Evolutionary conservation across 78 protist species (phyloP).

Genomic region (Guillardia theta): DNA sequence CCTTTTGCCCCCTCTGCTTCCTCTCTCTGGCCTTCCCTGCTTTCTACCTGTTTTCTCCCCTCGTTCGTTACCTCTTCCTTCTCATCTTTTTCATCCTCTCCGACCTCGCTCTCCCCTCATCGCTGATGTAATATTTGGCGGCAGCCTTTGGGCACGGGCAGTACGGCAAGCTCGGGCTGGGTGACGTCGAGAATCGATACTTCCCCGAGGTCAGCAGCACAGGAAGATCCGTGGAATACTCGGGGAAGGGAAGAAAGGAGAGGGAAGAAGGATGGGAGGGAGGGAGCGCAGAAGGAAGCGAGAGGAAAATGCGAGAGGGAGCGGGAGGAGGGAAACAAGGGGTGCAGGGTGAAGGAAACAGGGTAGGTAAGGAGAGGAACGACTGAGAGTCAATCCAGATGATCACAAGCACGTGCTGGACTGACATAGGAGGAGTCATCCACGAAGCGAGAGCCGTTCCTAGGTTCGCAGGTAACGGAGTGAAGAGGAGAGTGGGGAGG

Average conservation of each 20-base stretch:
- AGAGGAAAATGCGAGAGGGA: too few species aligned
- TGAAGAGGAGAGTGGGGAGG: not conserved
- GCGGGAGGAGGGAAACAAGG: too few species aligned
- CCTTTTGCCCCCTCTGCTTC: too few species aligned
- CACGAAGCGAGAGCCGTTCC: slow-evolving; percentile 20
- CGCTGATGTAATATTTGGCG: too few species aligned
- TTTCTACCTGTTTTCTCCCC: too few species aligned
- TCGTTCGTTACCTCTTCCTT: too few species aligned
- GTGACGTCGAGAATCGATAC: not conserved
- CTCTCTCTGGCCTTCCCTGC: too few species aligned
- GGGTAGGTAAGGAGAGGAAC: not conserved
- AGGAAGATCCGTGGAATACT: not conserved
- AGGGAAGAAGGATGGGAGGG: not conserved
- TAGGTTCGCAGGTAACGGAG: not conserved
- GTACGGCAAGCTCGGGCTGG: not conserved
- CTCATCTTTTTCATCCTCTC: too few species aligned
- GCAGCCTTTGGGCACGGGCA: not conserved
- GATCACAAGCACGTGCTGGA: not conserved
- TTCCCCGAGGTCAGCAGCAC: not conserved
- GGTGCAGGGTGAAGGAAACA: not conserved
- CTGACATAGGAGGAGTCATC: not conserved
- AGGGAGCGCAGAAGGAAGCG: not conserved
- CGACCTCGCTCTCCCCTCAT: too few species aligned
- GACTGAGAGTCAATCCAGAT: not conserved
- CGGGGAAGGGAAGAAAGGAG: not conserved